These are phyloP conservation scores for Sideroxylon spinosum DNA, from an alignment of 179 eudicot species.

Conservation along the genomic window DNA sequence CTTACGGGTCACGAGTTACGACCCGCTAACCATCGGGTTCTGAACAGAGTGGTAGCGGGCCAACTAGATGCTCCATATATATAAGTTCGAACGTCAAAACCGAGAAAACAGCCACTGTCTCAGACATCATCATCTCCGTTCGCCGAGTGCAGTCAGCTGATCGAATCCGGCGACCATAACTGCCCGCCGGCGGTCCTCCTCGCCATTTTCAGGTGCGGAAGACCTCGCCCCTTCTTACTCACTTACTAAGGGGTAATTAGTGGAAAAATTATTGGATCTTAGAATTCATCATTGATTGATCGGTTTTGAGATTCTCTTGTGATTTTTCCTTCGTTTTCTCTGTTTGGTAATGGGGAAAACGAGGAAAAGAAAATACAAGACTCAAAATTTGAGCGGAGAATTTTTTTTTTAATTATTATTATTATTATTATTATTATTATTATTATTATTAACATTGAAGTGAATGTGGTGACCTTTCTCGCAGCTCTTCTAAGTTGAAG, in stretches of 20 bases:
- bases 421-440: not conserved
- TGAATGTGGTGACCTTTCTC: not conserved
- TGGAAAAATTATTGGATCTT: not conserved
- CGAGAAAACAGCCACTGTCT: not conserved
- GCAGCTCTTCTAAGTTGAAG: conserved; percentile 16
- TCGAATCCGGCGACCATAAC: not conserved
- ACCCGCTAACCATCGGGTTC: not conserved
- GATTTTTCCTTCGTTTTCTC: not conserved
- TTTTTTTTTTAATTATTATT: not conserved
- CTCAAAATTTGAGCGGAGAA: not conserved
- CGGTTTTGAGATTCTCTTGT: not conserved
- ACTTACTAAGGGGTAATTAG: not conserved
- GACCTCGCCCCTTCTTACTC: not conserved
- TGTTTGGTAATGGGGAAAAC: not conserved
- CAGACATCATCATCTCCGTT: not conserved
- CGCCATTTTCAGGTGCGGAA: not conserved
- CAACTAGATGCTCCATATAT: not conserved
- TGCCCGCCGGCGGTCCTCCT: conserved; percentile 4
- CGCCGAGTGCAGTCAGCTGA: not conserved
- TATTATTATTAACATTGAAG: not conserved
- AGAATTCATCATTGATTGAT: not conserved
- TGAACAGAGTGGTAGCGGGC: not conserved
- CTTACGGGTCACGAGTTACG: not conserved
- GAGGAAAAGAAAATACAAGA: not conserved
- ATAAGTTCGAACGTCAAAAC: not conserved